A percentile compares a stretch with the other conserved stretches of the same genome.
phyloP scores from a whole-genome alignment of 1,284 basidiomycete genomes.

The Xerocomus minutiporus region DNA sequence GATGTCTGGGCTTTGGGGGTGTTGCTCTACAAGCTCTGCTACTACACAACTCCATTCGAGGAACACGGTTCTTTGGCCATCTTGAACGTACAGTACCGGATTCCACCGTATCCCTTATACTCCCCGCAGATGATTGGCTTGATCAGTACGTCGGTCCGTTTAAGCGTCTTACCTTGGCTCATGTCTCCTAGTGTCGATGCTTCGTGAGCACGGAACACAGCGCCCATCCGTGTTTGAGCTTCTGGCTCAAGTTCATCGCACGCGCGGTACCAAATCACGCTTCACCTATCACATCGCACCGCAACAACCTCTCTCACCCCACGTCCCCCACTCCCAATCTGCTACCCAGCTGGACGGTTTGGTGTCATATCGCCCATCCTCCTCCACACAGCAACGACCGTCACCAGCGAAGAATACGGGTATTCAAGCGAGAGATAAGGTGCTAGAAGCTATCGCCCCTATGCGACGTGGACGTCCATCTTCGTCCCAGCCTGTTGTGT shows the following conservation, averaged over 20 bases:
- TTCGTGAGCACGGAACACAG: constrained; percentile 80
- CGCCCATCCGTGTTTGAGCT: constrained; percentile 81
- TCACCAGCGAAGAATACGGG: constrained; percentile 36
- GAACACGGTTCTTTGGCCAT: constrained; percentile 96
- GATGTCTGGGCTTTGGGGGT: constrained; percentile 97
- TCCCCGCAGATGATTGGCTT: constrained; percentile 81
- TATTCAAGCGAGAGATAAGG: constrained; percentile 64
- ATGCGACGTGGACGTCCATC: constrained; percentile 70
- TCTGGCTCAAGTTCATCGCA: constrained; percentile 68
- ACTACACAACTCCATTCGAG: constrained; percentile 98
- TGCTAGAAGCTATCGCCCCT: constrained; percentile 70
- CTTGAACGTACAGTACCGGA: constrained; percentile 93
- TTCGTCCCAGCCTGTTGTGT: constrained; percentile 29
- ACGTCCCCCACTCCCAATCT: constrained; percentile 30
- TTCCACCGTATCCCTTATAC: constrained; percentile 90
- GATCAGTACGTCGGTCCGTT: constrained; percentile 62
- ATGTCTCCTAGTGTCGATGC: constrained; percentile 66
- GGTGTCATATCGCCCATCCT: constrained; percentile 37
- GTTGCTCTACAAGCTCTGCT: constrained; percentile 90
- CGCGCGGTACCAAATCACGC: constrained; percentile 79
- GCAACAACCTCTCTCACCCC: constrained; percentile 46
- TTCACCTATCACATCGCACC: constrained; percentile 61
- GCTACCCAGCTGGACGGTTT: constrained; percentile 32
- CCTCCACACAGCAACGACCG: constrained; percentile 23
- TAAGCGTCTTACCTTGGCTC: constrained; percentile 6